A percentile compares a stretch with the other conserved stretches of the same genome.
These are phyloP conservation scores for Caryopteris hybrid DNA, from an alignment of 305 asterid genomes.

Conservation along the genomic window DNA sequence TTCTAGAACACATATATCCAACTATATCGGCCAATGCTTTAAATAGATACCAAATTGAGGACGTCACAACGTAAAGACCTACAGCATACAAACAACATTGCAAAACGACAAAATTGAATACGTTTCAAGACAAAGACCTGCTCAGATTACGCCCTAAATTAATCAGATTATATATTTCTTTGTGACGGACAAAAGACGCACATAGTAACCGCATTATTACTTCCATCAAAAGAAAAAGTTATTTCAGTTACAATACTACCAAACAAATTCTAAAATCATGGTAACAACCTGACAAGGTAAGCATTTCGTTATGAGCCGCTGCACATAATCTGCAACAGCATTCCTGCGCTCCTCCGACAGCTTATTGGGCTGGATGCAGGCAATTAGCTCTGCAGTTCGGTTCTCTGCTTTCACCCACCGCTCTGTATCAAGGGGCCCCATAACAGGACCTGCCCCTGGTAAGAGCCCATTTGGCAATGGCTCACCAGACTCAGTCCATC, in stretches of 20 bases:
- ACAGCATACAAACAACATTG: conserved; percentile 4
- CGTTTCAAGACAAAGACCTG: background rate
- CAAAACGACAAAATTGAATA: background rate
- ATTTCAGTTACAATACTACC: background rate
- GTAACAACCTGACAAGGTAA: conserved; percentile 87
- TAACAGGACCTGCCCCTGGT: conserved; percentile 70
- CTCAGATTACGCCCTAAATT: background rate
- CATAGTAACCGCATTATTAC: conserved; percentile 7
- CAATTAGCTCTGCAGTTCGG: conserved; percentile 87
- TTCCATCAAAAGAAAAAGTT: background rate
- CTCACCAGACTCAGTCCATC: conserved; percentile 71
- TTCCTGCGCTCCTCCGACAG: conserved; percentile 85
- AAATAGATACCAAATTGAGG: background rate
- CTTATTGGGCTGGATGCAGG: conserved; percentile 85
- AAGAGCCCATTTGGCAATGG: conserved; percentile 68
- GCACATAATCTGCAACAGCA: conserved; percentile 89
- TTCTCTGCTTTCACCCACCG: conserved; percentile 90
- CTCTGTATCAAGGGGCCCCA: conserved; percentile 51
- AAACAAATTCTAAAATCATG: conserved; percentile 11
- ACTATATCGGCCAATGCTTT: background rate
- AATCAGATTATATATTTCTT: background rate
- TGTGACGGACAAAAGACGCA: background rate
- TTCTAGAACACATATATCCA: background rate
- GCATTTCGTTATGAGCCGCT: conserved; percentile 72
- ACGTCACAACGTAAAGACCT: background rate